A percentile compares a stretch with the other conserved stretches of the same genome.
phyloP scores from a whole-genome alignment of 768 basidiomycete species.

The Russula earlei region DNA sequence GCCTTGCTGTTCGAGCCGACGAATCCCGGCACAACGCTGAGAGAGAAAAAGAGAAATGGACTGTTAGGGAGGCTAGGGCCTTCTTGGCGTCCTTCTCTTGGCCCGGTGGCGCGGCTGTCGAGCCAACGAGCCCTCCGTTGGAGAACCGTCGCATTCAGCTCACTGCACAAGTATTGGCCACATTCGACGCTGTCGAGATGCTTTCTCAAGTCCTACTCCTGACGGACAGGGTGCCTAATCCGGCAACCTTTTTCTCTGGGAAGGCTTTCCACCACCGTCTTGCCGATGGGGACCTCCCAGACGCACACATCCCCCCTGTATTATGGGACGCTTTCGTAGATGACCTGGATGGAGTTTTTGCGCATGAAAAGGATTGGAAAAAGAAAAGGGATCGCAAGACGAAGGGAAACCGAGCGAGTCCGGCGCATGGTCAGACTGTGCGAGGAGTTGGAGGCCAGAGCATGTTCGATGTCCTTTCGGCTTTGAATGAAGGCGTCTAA shows the following conservation, averaged over 20 bases:
- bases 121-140: conserved; percentile 30
- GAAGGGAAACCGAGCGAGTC: conserved; percentile 28
- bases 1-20: conserved; percentile 40
- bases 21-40: conserved; percentile 43
- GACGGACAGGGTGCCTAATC: conserved; percentile 35
- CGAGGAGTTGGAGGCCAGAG: neutral
- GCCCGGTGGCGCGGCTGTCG: conserved; percentile 5
- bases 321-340: conserved; percentile 19
- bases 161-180: conserved; percentile 50
- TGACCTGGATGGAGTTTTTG: conserved; percentile 12
- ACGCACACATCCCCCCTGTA: conserved; percentile 9
- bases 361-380: conserved; percentile 3
- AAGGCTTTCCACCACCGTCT: conserved; percentile 46
- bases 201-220: conserved; percentile 57
- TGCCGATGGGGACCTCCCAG: conserved; percentile 25
- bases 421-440: neutral
- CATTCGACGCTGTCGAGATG: conserved; percentile 50
- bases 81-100: conserved; percentile 44
- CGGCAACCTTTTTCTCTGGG: conserved; percentile 49
- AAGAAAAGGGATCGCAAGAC: conserved; percentile 21
- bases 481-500: conserved; percentile 2
- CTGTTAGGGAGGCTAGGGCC: conserved; percentile 46
- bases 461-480: conserved; percentile 10
- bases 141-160: conserved; percentile 59
- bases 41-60: conserved; percentile 65